phyloP scores from a whole-genome alignment of 108 stramenopile genomes.

The Cyclotella atomus region DNA sequence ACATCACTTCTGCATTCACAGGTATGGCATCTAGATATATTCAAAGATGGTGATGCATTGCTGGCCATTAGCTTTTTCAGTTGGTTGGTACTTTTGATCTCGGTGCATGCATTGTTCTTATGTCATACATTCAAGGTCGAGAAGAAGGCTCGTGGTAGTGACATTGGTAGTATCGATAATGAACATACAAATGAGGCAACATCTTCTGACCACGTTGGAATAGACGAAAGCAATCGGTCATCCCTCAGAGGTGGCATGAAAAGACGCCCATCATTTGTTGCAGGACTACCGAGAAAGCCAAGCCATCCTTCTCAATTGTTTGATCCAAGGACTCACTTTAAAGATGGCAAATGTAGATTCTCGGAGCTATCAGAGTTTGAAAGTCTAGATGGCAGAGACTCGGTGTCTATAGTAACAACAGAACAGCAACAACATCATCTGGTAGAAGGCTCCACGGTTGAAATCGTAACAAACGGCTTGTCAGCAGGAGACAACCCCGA shows the following conservation, averaged over 20 bases:
- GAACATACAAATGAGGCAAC: not conserved
- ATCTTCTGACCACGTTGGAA: not conserved
- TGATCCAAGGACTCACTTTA: constrained; percentile 41
- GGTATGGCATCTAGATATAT: constrained; percentile 30
- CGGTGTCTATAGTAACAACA: not conserved
- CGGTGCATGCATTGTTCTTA: constrained; percentile 36
- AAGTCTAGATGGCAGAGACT: not conserved
- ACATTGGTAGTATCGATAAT: not conserved
- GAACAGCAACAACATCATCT: not conserved
- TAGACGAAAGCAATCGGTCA: not conserved
- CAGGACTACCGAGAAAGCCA: constrained; percentile 10
- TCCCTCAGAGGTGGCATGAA: not conserved
- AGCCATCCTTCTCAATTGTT: constrained; percentile 38
- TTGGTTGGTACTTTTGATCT: constrained; percentile 31
- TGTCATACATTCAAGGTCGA: constrained; percentile 40
- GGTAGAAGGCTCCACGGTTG: not conserved
- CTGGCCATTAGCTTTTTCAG: constrained; percentile 35
- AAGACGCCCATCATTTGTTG: constrained; percentile 3
- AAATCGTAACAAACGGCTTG: not conserved
- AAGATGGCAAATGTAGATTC: constrained; percentile 21
- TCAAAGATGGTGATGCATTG: constrained; percentile 32
- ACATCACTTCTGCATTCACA: no score
- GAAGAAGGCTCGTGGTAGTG: constrained; percentile 1
- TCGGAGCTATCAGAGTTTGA: constrained; percentile 12
- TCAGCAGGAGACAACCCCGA: not conserved